A percentile compares a stretch with the other conserved stretches of the same genome.
phyloP scores from a whole-genome alignment of 371 early-diverging fungal species.

The Dichotomocladium elegans region DNA sequence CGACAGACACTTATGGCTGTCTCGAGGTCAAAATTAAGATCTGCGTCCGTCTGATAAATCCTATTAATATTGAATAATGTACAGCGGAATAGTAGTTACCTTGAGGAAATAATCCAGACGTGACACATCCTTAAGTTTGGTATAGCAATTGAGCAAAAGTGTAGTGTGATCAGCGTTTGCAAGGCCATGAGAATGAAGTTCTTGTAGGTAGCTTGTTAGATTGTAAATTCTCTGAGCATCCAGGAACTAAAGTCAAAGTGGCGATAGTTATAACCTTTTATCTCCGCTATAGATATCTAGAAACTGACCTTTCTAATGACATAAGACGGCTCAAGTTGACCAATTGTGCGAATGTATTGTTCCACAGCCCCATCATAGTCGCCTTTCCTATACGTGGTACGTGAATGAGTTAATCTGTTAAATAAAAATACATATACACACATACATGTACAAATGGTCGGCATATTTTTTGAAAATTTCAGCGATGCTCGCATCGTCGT shows the following conservation, averaged over 20 bases:
- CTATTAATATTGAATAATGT: neutral
- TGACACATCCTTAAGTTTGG: constrained; percentile 85
- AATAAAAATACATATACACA: neutral
- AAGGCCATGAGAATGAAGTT: constrained; percentile 76
- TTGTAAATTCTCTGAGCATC: constrained; percentile 92
- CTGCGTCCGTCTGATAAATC: constrained; percentile 51
- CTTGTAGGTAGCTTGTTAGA: constrained; percentile 85
- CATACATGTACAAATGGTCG: constrained; percentile 76
- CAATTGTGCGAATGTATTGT: constrained; percentile 89
- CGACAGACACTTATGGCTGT: constrained; percentile 91
- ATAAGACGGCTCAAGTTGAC: constrained; percentile 92
- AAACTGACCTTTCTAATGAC: constrained; percentile 81
- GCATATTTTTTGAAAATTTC: constrained; percentile 92
- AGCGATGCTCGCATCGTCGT: constrained; percentile 69
- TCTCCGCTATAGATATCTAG: neutral
- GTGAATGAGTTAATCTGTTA: neutral
- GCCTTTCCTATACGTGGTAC: constrained; percentile 47
- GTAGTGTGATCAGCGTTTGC: constrained; percentile 95
- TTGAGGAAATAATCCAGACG: constrained; percentile 85
- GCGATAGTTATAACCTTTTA: neutral
- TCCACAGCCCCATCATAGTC: constrained; percentile 91
- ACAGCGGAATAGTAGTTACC: constrained; percentile 27
- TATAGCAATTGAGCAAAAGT: constrained; percentile 93
- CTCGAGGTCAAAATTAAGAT: constrained; percentile 83
- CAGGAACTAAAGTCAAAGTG: constrained; percentile 53